Evolutionary conservation across 192 early-diverging fungal species (phyloP).

Genomic region (Rhizophagus sp.): DNA sequence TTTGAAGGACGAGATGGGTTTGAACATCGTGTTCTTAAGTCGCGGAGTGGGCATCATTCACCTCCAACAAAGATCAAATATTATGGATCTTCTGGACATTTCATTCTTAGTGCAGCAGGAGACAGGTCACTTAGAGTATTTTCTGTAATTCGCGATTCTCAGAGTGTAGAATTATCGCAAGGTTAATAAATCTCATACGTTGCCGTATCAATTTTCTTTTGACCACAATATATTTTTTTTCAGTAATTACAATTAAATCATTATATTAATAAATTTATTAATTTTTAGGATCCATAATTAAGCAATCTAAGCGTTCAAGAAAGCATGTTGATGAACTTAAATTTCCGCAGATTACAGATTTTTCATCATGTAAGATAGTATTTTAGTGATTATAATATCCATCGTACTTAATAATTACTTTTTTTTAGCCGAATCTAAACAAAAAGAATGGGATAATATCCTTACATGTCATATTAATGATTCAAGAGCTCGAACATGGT

Average conservation of each 20-base stretch:
- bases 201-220: too few species aligned
- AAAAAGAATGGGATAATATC: conserved; percentile 91
- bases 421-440: conserved; percentile 50
- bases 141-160: conserved; percentile 82
- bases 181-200: conserved; percentile 19
- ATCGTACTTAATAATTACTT: conserved; percentile 7
- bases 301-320: not conserved
- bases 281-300: not conserved
- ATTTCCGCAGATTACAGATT: conserved; percentile 12
- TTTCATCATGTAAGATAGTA: not conserved
- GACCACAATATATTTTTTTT: not conserved
- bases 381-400: not conserved
- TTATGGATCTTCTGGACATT: conserved; percentile 71
- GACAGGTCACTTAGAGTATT: conserved; percentile 85
- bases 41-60: conserved; percentile 81
- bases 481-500: conserved; percentile 77
- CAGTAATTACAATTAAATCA: not conserved
- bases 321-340: not conserved
- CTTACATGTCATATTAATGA: conserved; percentile 85
- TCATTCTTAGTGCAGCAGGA: conserved; percentile 78
- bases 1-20: conserved; percentile 85
- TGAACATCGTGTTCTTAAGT: conserved; percentile 77
- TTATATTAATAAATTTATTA: not conserved
- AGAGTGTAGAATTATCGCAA: conserved; percentile 87
- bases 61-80: conserved; percentile 82